These are phyloP conservation scores for Cladosporium sp. DNA, from an alignment of 2,329 filamentous ascomycete genomes.

Conservation along the genomic window DNA sequence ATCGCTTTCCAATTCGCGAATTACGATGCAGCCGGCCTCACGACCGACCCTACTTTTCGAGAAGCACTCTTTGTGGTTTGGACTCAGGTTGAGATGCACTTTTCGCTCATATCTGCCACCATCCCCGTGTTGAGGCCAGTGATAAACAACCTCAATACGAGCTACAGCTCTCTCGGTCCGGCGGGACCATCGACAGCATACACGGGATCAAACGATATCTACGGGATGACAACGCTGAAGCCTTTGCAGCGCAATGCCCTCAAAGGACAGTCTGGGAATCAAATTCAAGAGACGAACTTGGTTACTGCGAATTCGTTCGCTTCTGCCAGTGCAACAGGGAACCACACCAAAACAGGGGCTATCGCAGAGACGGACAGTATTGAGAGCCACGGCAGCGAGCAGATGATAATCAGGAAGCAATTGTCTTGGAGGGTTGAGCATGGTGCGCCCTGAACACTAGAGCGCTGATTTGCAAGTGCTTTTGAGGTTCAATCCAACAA, in stretches of 20 bases:
- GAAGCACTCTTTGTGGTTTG: slow-evolving; percentile 13
- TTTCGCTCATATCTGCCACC: slow-evolving; percentile 15
- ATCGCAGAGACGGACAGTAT: neutral
- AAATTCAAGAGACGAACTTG: neutral
- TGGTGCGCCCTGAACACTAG: neutral
- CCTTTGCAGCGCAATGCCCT: too few relatives aligned
- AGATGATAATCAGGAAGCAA: slow-evolving; percentile 4
- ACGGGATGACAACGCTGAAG: neutral
- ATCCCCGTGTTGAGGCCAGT: slow-evolving; percentile 13
- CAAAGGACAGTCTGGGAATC: too few relatives aligned
- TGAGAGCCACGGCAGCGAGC: neutral
- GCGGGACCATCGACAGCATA: neutral
- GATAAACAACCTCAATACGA: slow-evolving; percentile 14
- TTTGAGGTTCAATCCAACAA: too few relatives aligned
- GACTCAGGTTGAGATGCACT: slow-evolving; percentile 16
- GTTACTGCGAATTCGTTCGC: neutral
- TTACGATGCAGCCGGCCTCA: slow-evolving; percentile 6
- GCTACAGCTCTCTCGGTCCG: slow-evolving; percentile 16
- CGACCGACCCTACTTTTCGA: slow-evolving; percentile 10
- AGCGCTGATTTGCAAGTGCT: neutral
- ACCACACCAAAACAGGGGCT: neutral
- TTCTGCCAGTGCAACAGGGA: neutral
- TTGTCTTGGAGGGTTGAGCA: slow-evolving; percentile 3
- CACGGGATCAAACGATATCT: neutral
- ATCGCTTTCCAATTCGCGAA: slow-evolving; percentile 11